A percentile compares a stretch with the other conserved stretches of the same genome.
phyloP scores from a whole-genome alignment of 2,329 filamentous ascomycete genomes.

The Penicillium sp. region DNA sequence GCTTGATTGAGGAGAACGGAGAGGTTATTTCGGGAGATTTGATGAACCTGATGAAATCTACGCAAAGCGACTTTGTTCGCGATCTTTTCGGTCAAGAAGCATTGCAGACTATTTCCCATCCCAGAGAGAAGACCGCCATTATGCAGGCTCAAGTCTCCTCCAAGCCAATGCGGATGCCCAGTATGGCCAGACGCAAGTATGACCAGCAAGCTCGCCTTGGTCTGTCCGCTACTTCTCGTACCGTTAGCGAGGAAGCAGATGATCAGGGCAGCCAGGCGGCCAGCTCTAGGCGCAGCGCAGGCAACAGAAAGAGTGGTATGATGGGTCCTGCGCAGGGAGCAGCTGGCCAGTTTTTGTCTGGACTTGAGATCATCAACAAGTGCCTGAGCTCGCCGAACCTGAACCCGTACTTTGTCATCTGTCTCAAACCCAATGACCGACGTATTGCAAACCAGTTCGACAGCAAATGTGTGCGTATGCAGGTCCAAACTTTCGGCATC shows the following conservation, averaged over 20 bases:
- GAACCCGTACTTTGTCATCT: slow-evolving; percentile 95
- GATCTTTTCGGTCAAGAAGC: slow-evolving; percentile 96
- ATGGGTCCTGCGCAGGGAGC: slow-evolving; percentile 65
- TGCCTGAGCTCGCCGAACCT: slow-evolving; percentile 75
- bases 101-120: slow-evolving; percentile 86
- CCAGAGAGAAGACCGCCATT: slow-evolving; percentile 80
- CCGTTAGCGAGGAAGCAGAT: slow-evolving; percentile 39
- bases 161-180: slow-evolving; percentile 86
- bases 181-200: slow-evolving; percentile 77
- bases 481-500: slow-evolving; percentile 92
- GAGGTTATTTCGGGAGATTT: slow-evolving; percentile 94
- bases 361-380: slow-evolving; percentile 84
- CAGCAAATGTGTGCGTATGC: slow-evolving; percentile 92
- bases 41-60: slow-evolving; percentile 85
- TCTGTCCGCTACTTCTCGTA: slow-evolving; percentile 17
- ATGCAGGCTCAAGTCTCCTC: slow-evolving; percentile 96
- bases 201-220: slow-evolving; percentile 48
- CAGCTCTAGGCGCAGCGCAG: slow-evolving; percentile 24
- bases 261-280: slow-evolving; percentile 36
- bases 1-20: slow-evolving; percentile 88
- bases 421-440: slow-evolving; percentile 92
- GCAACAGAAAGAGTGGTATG: slow-evolving; percentile 35
- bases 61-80: slow-evolving; percentile 80
- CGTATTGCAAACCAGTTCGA: slow-evolving; percentile 98
- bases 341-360: slow-evolving; percentile 83